Conservation (phyloP, 106 monocot species). For the Apostasia shenzhenica region DNA sequence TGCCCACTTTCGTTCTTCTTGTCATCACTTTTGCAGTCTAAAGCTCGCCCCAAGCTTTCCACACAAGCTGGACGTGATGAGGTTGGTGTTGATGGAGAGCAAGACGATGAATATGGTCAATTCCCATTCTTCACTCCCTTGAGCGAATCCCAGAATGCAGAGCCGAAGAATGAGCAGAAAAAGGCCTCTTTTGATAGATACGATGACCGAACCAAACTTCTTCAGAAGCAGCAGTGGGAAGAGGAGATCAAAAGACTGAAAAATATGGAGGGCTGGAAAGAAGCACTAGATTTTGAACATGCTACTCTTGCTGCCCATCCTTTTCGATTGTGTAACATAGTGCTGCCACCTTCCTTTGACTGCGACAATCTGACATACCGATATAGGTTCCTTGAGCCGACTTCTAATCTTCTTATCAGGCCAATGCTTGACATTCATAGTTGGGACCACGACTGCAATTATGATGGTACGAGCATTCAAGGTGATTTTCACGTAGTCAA, state of each 20-base stretch:
- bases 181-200: constrained; percentile 88
- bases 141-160: constrained; percentile 64
- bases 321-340: constrained; percentile 38
- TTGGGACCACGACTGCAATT: constrained; percentile 98
- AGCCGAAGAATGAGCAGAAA: constrained; percentile 73
- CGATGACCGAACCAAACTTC: constrained; percentile 86
- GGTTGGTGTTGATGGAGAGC: constrained; percentile 45
- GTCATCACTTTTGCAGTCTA: constrained; percentile 83
- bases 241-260: constrained; percentile 74
- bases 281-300: constrained; percentile 24
- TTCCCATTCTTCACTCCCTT: constrained; percentile 91
- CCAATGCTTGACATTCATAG: constrained; percentile 83
- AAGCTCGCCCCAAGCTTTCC: constrained; percentile 70
- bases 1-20: constrained; percentile 84
- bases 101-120: constrained; percentile 78
- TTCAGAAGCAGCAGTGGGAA: constrained; percentile 94
- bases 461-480: constrained; percentile 89
- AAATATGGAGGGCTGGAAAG: constrained; percentile 39
- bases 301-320: too few species aligned
- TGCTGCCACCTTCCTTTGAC: constrained; percentile 89
- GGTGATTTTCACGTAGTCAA: constrained; percentile 58
- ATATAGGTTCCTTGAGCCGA: constrained; percentile 89
- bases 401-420: constrained; percentile 62
- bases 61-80: constrained; percentile 23
- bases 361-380: constrained; percentile 60